Evolutionary conservation across 306 rosid genomes (phyloP).

Genomic region (Quercus suber): DNA sequence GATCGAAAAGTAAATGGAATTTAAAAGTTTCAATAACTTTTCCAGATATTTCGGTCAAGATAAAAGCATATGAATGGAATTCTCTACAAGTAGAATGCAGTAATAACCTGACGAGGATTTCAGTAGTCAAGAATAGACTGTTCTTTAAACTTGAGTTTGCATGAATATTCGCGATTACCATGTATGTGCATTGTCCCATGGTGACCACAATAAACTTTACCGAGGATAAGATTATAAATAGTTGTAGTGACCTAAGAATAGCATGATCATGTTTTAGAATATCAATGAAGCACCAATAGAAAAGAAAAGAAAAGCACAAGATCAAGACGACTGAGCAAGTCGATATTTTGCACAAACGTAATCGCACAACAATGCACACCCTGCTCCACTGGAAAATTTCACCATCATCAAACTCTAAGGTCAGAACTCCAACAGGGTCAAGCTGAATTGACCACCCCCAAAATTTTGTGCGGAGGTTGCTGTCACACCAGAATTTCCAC

Average conservation of each 20-base stretch:
- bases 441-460: neutral
- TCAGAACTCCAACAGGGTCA: neutral
- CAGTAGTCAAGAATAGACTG: conserved; percentile 94
- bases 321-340: neutral
- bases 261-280: conserved; percentile 15
- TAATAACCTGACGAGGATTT: conserved; percentile 91
- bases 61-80: neutral
- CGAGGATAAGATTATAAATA: conserved; percentile 93
- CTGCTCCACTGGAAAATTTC: neutral
- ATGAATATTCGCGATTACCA: conserved; percentile 74
- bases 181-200: conserved; percentile 95
- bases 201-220: conserved; percentile 95
- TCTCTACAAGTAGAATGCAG: conserved; percentile 4
- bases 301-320: neutral
- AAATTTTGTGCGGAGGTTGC: neutral
- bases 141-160: conserved; percentile 94
- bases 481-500: neutral
- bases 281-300: neutral
- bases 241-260: conserved; percentile 82
- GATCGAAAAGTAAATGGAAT: neutral
- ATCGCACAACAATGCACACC: conserved; percentile 6
- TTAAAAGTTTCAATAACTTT: neutral
- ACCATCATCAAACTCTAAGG: neutral
- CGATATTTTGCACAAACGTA: conserved; percentile 8
- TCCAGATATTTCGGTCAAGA: neutral